Percentiles rank a stretch among this genome's conserved stretches.
Evolutionary conservation across 495 filamentous ascomycete genomes (phyloP).

Genomic region (Barbatosphaeria neglecta): DNA sequence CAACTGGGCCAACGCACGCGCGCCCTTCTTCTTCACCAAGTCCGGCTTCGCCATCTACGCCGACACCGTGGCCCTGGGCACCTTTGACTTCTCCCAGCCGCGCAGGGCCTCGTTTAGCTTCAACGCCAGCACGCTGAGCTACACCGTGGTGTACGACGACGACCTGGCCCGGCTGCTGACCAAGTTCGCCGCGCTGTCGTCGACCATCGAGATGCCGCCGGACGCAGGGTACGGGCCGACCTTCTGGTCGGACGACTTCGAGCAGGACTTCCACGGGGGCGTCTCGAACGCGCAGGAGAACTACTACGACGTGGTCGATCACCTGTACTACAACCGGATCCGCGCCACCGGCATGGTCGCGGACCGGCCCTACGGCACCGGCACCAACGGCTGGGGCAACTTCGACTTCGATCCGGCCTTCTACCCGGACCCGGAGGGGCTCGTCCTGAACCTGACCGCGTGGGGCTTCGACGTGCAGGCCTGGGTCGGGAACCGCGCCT

Average conservation of each 20-base stretch:
- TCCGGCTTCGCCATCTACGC: conserved; percentile 19
- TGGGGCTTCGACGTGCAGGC: conserved; percentile 18
- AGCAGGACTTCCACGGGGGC: conserved; percentile 17
- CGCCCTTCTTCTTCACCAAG: conserved; percentile 19
- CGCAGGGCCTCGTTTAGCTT: conserved; percentile 16
- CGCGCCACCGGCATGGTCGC: conserved; percentile 15
- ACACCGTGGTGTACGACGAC: conserved; percentile 17
- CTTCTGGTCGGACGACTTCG: conserved; percentile 21
- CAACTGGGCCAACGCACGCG: conserved; percentile 19
- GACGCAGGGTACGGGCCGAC: conserved; percentile 17
- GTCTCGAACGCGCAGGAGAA: conserved; percentile 19
- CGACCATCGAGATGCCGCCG: conserved; percentile 13
- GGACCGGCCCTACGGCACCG: conserved; percentile 18
- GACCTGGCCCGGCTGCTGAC: conserved; percentile 6
- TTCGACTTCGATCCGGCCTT: conserved; percentile 19
- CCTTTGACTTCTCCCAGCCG: conserved; percentile 13
- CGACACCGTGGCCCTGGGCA: conserved; percentile 14
- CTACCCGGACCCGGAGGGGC: conserved; percentile 12
- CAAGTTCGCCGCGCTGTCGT: conserved; percentile 14
- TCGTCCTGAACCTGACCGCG: conserved; percentile 13
- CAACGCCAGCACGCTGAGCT: conserved; percentile 13
- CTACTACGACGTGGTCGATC: conserved; percentile 17
- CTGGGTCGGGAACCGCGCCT: conserved; percentile 18
- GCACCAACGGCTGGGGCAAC: conserved; percentile 16
- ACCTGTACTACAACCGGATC: conserved; percentile 15